Conservation (phyloP, 2,329 filamentous ascomycete species). For the Aspergillus jensenii region DNA sequence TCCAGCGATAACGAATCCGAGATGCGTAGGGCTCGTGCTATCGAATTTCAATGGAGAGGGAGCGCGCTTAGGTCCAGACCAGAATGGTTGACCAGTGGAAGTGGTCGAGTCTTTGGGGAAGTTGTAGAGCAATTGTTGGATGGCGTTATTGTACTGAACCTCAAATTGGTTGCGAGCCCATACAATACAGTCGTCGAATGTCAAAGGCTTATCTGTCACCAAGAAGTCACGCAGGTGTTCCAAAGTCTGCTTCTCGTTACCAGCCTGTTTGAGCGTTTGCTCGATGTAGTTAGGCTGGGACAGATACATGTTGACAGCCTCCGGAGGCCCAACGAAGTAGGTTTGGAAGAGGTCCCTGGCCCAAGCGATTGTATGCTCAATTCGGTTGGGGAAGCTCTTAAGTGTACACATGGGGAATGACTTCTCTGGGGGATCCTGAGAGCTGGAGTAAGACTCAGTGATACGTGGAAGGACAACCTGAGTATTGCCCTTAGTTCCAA, state of each 20-base stretch:
- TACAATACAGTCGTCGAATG: slow-evolving; percentile 92
- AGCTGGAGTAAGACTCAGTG: slow-evolving; percentile 96
- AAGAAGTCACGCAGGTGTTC: slow-evolving; percentile 88
- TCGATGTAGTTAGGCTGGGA: slow-evolving; percentile 89
- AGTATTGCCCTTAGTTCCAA: slow-evolving; percentile 98
- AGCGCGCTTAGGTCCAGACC: slow-evolving; percentile 97
- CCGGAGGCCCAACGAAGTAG: slow-evolving; percentile 88
- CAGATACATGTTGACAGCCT: slow-evolving; percentile 92
- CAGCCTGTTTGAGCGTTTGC: slow-evolving; percentile 83
- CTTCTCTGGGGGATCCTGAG: slow-evolving; percentile 95
- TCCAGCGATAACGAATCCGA: slow-evolving; percentile 81
- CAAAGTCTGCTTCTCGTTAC: slow-evolving; percentile 90
- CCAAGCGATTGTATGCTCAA: slow-evolving; percentile 99
- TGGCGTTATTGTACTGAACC: slow-evolving; percentile 94
- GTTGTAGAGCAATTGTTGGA: slow-evolving; percentile 92
- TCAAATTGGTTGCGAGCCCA: slow-evolving; percentile 95
- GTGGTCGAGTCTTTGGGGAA: slow-evolving; percentile 94
- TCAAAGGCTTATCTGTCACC: slow-evolving; percentile 85
- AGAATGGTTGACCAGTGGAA: slow-evolving; percentile 86
- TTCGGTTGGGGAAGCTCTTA: slow-evolving; percentile 94
- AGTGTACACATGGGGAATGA: slow-evolving; percentile 99
- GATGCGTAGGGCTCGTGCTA: slow-evolving; percentile 77
- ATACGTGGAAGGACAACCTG: slow-evolving; percentile 89
- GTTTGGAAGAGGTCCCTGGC: slow-evolving; percentile 93
- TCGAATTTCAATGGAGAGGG: slow-evolving; percentile 91